Conservation (phyloP, 225 moss, liverwort and hornwort species). For the Climacium dendroides region DNA sequence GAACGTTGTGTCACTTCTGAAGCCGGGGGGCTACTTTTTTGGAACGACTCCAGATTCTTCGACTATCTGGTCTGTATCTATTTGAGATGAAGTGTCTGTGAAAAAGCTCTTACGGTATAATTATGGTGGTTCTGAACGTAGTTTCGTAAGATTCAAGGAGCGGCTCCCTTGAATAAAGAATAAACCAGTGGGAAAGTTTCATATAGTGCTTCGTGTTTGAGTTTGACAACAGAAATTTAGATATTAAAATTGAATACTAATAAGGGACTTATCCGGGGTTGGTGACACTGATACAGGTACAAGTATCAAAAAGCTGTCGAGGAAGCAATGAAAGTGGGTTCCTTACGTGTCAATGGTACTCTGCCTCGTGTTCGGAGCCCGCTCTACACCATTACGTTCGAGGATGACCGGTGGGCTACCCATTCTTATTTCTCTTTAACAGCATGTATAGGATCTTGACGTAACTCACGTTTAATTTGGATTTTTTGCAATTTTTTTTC, state of each 20-base stretch:
- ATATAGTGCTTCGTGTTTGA: not conserved
- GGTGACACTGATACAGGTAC: slow-evolving; percentile 33
- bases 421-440: not conserved
- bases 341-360: slow-evolving; percentile 68
- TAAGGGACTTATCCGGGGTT: not conserved
- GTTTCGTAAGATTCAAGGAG: not conserved
- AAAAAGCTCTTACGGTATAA: not conserved
- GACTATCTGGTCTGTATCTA: slow-evolving; percentile 59
- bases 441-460: not conserved
- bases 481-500: not conserved
- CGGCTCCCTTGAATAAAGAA: not conserved
- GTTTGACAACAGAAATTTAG: not conserved
- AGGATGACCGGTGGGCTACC: slow-evolving; percentile 66
- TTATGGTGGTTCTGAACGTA: not conserved
- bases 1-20: slow-evolving; percentile 66
- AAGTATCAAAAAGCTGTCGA: slow-evolving; percentile 98
- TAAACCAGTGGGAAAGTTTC: not conserved
- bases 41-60: slow-evolving; percentile 90
- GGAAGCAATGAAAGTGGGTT: slow-evolving; percentile 84
- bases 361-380: slow-evolving; percentile 67
- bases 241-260: not conserved
- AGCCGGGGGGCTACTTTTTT: slow-evolving; percentile 85
- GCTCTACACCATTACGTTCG: slow-evolving; percentile 79
- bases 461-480: not conserved
- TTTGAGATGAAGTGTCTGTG: not conserved